phyloP scores from a whole-genome alignment of 2,329 filamentous ascomycete genomes.

The Diaporthe destruens region DNA sequence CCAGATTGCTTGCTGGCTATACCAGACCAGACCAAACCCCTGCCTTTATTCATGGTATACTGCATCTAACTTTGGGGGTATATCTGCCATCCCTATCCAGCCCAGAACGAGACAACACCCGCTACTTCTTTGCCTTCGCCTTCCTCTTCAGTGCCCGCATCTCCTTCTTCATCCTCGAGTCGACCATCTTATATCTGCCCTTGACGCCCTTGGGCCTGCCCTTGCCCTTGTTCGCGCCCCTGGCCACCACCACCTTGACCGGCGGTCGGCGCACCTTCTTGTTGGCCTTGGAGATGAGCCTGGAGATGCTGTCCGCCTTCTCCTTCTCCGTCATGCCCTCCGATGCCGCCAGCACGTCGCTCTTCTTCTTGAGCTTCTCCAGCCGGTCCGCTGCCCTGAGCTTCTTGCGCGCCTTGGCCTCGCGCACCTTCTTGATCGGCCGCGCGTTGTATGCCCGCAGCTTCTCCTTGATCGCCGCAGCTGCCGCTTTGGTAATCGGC shows the following conservation, averaged over 20 bases:
- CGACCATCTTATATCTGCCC: conserved; percentile 90
- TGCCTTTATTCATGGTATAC: neutral
- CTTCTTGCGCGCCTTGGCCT: conserved; percentile 97
- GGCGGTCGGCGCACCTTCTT: conserved; percentile 89
- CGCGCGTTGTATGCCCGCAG: conserved; percentile 91
- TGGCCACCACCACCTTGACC: conserved; percentile 90
- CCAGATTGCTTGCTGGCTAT: neutral
- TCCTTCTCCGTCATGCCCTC: conserved; percentile 96
- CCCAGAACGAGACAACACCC: neutral
- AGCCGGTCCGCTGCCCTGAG: conserved; percentile 90
- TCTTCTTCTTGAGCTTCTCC: conserved; percentile 98
- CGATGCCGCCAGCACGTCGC: conserved; percentile 87
- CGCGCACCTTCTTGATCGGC: conserved; percentile 98
- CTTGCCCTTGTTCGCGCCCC: conserved; percentile 63
- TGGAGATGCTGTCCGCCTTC: conserved; percentile 87
- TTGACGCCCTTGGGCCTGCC: conserved; percentile 41
- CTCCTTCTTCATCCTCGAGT: conserved; percentile 96
- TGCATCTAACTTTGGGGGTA: neutral
- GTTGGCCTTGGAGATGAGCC: conserved; percentile 82
- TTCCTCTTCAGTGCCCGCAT: conserved; percentile 85
- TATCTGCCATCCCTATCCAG: neutral
- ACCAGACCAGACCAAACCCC: neutral
- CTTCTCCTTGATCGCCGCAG: conserved; percentile 94
- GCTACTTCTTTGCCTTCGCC: conserved; percentile 72
- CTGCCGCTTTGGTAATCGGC: conserved; percentile 92